Evolutionary conservation across 495 filamentous ascomycete genomes (phyloP), one percentile per base, ranked within the genome.

Genomic region (Neurospora discreta): DNA sequence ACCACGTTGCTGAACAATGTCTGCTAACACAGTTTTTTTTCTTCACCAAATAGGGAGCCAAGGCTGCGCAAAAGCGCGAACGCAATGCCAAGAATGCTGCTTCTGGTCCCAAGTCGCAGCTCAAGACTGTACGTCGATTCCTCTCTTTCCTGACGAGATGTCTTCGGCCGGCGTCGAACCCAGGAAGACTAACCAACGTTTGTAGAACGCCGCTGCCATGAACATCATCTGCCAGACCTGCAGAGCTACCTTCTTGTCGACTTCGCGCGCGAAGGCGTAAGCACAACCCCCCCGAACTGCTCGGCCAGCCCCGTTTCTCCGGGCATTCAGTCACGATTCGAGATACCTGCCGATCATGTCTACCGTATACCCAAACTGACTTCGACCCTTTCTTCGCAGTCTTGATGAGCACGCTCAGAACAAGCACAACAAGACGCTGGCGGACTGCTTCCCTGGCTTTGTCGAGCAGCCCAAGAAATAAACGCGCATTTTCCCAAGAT

Each of bases 1-100:
- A 65, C 52, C 52, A 65, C 26, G 15, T 33, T 65, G 26, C 52
- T 65, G 52, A 26, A 33, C 52, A 60, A 60, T 15, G 11, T 65
- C 52, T 18, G 18, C 15, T 65, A 65, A 65, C 26, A 60, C 52
- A 18, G 52, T 65, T 11, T 18, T 65, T 65, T 18, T 33, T 16
- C 46, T 33, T 60, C 15, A 8, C 13, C 39, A 43, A 30, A 36
- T 71, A 87, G 86, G 86, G 86, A 81, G 85, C 85, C 77, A 88
- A 87, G 80, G 85, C 86, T 36, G 81, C 82, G 77, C 85, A 85
- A 76, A 87, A 87, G 84, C 86, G 86, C 72, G 86, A 85, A 74
- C 84, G 86, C 75, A 85, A 87, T 72, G 77, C 76, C 52, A 85
- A 87, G 78, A 83, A 86, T 68, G 76, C 65, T 73, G 78, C 74